Percentiles rank a stretch among this genome's conserved stretches.
Evolutionary conservation across 225 moss, liverwort and hornwort species (phyloP).

Genomic region (Straminergon stramineum): DNA sequence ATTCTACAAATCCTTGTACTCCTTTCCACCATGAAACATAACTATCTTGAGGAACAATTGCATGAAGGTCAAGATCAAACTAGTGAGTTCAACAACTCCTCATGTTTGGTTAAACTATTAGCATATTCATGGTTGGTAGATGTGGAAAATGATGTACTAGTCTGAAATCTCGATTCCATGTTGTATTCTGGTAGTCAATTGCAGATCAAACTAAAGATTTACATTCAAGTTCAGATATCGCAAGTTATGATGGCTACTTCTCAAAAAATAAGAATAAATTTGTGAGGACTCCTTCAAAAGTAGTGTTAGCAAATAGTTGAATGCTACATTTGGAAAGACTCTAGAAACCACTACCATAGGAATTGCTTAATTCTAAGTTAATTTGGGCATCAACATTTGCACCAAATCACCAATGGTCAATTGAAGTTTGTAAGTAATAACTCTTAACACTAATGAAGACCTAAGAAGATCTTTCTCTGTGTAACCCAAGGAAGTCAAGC

Average conservation of each 20-base stretch:
- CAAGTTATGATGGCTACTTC: accelerated
- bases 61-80: too few relatives aligned
- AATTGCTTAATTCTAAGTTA: background rate
- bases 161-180: background rate
- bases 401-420: background rate
- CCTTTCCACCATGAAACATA: background rate
- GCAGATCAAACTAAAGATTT: background rate
- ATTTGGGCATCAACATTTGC: background rate
- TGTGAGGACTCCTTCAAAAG: background rate
- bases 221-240: background rate
- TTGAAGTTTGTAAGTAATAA: background rate
- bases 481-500: background rate
- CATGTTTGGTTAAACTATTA: background rate
- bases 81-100: too few relatives aligned
- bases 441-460: background rate
- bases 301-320: background rate
- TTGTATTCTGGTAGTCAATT: background rate
- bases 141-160: background rate
- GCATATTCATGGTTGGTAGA: background rate
- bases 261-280: background rate
- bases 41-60: background rate
- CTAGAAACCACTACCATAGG: accelerated
- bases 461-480: background rate
- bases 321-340: background rate
- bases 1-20: background rate